Percentiles rank a stretch among this genome's conserved stretches.
Conservation (phyloP, 345 rosid genomes). For the Heritiera littoralis region DNA sequence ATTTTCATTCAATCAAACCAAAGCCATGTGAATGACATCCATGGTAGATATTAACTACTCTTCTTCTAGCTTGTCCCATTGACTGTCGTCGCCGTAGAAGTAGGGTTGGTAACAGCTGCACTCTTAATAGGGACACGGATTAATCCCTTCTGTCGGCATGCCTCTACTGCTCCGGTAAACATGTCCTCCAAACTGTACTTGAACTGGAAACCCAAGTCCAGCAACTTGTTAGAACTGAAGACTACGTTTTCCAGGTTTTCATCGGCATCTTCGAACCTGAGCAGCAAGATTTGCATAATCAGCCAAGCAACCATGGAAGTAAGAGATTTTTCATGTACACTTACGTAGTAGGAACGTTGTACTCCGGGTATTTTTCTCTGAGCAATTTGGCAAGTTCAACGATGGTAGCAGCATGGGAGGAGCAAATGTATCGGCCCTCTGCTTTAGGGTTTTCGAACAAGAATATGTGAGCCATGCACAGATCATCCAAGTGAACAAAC, state of each 20-base stretch:
- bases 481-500: conserved; percentile 84
- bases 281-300: background rate
- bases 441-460: conserved; percentile 67
- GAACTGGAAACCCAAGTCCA: conserved; percentile 70
- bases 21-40: too few species aligned
- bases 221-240: conserved; percentile 69
- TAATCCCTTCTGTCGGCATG: conserved; percentile 64
- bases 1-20: too few species aligned
- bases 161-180: conserved; percentile 67
- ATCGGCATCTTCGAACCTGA: conserved; percentile 64
- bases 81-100: background rate
- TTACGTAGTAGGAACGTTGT: conserved; percentile 62
- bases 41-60: too few species aligned
- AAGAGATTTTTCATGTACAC: background rate
- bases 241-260: conserved; percentile 43
- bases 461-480: conserved; percentile 78
- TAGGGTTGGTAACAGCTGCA: background rate
- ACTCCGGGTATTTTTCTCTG: conserved; percentile 60
- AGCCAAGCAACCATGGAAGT: background rate
- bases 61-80: background rate
- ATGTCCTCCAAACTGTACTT: conserved; percentile 77
- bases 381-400: conserved; percentile 55
- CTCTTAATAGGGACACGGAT: conserved; percentile 41
- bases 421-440: conserved; percentile 82
- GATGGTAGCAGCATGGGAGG: conserved; percentile 62